These are phyloP conservation scores for Przewalskia tangutica DNA, from an alignment of 257 asterid species.

Conservation along the genomic window DNA sequence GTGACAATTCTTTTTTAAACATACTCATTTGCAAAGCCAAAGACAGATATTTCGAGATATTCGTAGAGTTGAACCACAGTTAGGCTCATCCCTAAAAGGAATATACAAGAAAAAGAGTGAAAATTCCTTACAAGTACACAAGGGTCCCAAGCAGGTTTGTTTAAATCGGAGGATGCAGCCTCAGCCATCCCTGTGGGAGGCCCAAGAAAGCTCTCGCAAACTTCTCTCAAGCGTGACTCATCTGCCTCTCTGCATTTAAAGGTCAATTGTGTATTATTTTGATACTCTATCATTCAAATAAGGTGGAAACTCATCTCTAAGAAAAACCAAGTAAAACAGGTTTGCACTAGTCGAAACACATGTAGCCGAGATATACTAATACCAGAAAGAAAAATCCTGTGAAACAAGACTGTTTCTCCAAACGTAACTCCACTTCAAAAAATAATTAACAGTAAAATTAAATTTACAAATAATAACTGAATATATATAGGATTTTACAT, in stretches of 20 bases:
- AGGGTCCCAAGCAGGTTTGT: slow-evolving; percentile 70
- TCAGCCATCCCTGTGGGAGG: slow-evolving; percentile 88
- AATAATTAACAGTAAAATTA: neutral
- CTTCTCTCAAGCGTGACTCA: slow-evolving; percentile 82
- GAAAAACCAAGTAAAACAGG: neutral
- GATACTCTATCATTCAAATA: neutral
- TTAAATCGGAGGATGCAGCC: slow-evolving; percentile 26
- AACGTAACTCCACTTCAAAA: neutral
- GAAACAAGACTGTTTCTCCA: neutral
- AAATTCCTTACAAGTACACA: slow-evolving; percentile 54
- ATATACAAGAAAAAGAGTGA: slow-evolving; percentile 1
- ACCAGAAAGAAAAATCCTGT: neutral
- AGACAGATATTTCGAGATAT: neutral
- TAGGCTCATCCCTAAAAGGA: neutral
- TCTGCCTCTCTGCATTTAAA: slow-evolving; percentile 68
- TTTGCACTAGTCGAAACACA: neutral
- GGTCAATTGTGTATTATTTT: neutral
- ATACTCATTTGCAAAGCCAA: neutral
- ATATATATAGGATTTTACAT: neutral
- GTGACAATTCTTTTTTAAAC: neutral
- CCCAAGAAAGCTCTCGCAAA: slow-evolving; percentile 93
- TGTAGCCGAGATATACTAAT: neutral
- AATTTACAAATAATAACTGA: neutral
- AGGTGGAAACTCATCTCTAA: neutral
- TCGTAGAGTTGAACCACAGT: neutral